These are phyloP conservation scores for Scedosporium minutisporum DNA, from an alignment of 2,329 filamentous ascomycete species.

Conservation along the genomic window DNA sequence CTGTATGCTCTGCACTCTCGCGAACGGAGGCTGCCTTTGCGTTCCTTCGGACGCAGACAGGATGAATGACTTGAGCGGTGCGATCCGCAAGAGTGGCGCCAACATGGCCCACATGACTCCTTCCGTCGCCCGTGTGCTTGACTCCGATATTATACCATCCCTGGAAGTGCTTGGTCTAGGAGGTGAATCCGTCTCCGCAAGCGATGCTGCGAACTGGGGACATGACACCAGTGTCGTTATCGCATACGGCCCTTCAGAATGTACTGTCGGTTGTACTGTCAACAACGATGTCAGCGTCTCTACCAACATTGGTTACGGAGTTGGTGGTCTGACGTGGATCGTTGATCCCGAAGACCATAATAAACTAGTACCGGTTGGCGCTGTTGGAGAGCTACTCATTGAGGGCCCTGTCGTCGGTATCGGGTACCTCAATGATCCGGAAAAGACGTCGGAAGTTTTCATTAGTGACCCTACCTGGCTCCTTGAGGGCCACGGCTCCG, in stretches of 20 bases:
- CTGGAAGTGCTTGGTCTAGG: slow-evolving; percentile 38
- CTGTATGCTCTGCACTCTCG: slow-evolving; percentile 45
- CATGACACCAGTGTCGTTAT: slow-evolving; percentile 36
- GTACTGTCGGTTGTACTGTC: slow-evolving; percentile 41
- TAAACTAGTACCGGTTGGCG: slow-evolving; percentile 35
- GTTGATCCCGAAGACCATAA: slow-evolving; percentile 38
- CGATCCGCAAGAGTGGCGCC: slow-evolving; percentile 31
- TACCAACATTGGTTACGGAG: slow-evolving; percentile 38
- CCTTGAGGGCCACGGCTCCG: slow-evolving; percentile 23
- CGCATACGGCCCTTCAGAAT: slow-evolving; percentile 45
- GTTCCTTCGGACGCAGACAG: slow-evolving; percentile 45
- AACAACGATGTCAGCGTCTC: slow-evolving; percentile 32
- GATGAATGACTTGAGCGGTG: slow-evolving; percentile 39
- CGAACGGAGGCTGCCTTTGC: slow-evolving; percentile 38
- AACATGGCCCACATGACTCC: slow-evolving; percentile 44
- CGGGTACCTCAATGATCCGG: slow-evolving; percentile 49
- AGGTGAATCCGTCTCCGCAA: slow-evolving; percentile 42
- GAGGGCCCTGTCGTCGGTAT: slow-evolving; percentile 52
- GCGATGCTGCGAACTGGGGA: slow-evolving; percentile 39
- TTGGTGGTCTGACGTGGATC: slow-evolving; percentile 40
- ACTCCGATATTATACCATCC: slow-evolving; percentile 33
- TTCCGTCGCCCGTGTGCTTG: slow-evolving; percentile 37
- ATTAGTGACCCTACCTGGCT: slow-evolving; percentile 47
- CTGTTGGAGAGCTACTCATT: slow-evolving; percentile 43
- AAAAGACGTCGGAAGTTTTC: slow-evolving; percentile 49